These are phyloP conservation scores for Colletotrichum higginsianum DNA, from an alignment of 2,329 filamentous ascomycete species.

Conservation along the genomic window DNA sequence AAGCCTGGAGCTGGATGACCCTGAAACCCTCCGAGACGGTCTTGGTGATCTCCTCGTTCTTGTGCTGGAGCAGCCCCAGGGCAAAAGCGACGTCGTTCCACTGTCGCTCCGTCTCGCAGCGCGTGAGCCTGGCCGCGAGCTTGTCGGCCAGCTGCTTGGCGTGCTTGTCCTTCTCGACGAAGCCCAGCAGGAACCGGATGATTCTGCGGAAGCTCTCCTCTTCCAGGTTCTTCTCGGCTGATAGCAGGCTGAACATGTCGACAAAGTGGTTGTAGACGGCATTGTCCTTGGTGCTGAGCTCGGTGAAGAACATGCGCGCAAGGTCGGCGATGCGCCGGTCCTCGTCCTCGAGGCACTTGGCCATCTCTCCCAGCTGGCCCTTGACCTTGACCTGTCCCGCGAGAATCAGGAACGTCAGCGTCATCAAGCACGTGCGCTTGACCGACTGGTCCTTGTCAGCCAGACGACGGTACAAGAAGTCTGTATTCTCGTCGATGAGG, in stretches of 20 bases:
- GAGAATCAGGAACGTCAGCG: slow-evolving; percentile 94
- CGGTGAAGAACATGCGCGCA: slow-evolving; percentile 98
- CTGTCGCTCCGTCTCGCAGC: slow-evolving; percentile 93
- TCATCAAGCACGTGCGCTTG: slow-evolving; percentile 98
- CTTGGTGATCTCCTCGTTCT: slow-evolving; percentile 91
- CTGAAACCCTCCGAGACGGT: slow-evolving; percentile 82
- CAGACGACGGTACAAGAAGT: slow-evolving; percentile 94
- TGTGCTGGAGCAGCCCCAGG: slow-evolving; percentile 89
- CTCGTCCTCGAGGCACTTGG: slow-evolving; percentile 97
- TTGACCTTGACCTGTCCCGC: slow-evolving; percentile 99
- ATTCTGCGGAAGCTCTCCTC: slow-evolving; percentile 91
- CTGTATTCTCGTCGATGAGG: slow-evolving; percentile 98
- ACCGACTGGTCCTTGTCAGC: slow-evolving; percentile 91
- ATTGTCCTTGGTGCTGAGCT: slow-evolving; percentile 97
- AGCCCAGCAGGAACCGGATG: slow-evolving; percentile 92
- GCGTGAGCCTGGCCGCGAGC: slow-evolving; percentile 84
- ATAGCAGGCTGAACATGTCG: slow-evolving; percentile 96
- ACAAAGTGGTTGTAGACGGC: slow-evolving; percentile 99
- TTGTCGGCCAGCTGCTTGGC: slow-evolving; percentile 95
- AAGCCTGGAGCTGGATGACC: slow-evolving; percentile 75
- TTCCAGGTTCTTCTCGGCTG: slow-evolving; percentile 83
- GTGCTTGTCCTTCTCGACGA: slow-evolving; percentile 99
- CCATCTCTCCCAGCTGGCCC: slow-evolving; percentile 98
- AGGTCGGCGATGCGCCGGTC: slow-evolving; percentile 95
- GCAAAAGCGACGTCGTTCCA: slow-evolving; percentile 99